Conservation (phyloP, 1,284 basidiomycete genomes). For the Marasmius sp. region DNA sequence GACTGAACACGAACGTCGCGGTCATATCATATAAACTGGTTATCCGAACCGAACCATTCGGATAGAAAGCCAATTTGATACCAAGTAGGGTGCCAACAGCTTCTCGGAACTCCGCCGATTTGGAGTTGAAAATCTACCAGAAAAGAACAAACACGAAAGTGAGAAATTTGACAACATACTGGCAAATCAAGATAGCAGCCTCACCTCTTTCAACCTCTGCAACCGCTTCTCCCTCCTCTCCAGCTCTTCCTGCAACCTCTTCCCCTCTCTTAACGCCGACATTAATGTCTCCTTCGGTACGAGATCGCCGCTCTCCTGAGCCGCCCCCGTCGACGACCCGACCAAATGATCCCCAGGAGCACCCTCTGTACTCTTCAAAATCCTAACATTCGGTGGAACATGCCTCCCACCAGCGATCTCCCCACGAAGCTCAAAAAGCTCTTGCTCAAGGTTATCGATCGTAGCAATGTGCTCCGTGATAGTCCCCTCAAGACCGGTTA, state of each 20-base stretch:
- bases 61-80: constrained; percentile 82
- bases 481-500: constrained; percentile 39
- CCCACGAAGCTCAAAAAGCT: constrained; percentile 71
- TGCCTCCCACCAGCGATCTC: constrained; percentile 79
- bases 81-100: constrained; percentile 81
- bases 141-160: not conserved
- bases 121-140: constrained; percentile 64
- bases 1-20: constrained; percentile 73
- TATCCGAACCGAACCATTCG: constrained; percentile 80
- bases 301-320: not conserved
- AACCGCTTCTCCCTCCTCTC: constrained; percentile 77
- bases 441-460: constrained; percentile 67
- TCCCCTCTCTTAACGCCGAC: constrained; percentile 13
- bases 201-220: constrained; percentile 68
- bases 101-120: constrained; percentile 80
- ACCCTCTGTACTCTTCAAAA: constrained; percentile 39
- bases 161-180: not conserved
- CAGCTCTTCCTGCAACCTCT: constrained; percentile 47
- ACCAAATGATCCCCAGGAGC: not conserved
- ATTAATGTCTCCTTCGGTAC: constrained; percentile 4
- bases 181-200: constrained; percentile 5
- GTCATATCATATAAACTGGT: constrained; percentile 78
- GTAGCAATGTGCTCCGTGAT: constrained; percentile 42
- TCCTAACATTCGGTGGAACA: constrained; percentile 68
- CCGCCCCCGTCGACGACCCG: not conserved